These are phyloP conservation scores for Penicillium rolfsii DNA, from an alignment of 2,329 filamentous ascomycete genomes.

Conservation along the genomic window DNA sequence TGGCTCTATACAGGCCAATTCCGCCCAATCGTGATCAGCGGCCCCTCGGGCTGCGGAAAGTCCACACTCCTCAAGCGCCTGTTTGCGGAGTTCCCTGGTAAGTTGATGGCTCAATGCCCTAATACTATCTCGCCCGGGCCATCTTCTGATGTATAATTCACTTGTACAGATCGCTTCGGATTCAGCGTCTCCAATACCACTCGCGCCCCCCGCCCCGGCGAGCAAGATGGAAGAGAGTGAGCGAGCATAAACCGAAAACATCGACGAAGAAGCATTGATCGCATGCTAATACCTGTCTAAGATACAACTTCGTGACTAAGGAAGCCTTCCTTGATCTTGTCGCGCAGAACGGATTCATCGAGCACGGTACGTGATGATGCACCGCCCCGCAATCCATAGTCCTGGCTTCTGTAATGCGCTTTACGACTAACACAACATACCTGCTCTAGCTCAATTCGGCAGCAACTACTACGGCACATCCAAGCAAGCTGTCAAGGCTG, in stretches of 20 bases:
- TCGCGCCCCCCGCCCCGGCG: slow-evolving; percentile 72
- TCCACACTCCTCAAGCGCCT: slow-evolving; percentile 48
- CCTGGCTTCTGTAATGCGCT: neutral
- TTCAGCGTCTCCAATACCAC: slow-evolving; percentile 66
- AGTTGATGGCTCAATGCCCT: slow-evolving; percentile 34
- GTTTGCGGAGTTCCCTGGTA: slow-evolving; percentile 47
- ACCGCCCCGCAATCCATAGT: too few relatives aligned
- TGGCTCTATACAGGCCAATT: slow-evolving; percentile 4
- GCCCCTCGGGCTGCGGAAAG: slow-evolving; percentile 49
- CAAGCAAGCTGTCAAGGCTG: slow-evolving; percentile 75
- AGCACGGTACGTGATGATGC: slow-evolving; percentile 54
- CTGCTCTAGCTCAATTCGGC: slow-evolving; percentile 68
- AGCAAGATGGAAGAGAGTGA: slow-evolving; percentile 73
- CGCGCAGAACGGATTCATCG: slow-evolving; percentile 74
- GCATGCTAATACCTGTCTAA: neutral
- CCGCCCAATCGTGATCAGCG: slow-evolving; percentile 48
- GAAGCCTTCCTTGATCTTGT: slow-evolving; percentile 71
- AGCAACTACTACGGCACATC: slow-evolving; percentile 87
- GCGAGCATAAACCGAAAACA: neutral
- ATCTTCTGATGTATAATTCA: neutral
- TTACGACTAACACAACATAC: neutral
- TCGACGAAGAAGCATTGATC: neutral
- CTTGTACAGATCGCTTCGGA: slow-evolving; percentile 3
- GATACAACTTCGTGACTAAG: slow-evolving; percentile 70
- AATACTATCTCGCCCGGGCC: too few relatives aligned